Conservation (phyloP, 306 rosid genomes). For the Abrus pulchellus region DNA sequence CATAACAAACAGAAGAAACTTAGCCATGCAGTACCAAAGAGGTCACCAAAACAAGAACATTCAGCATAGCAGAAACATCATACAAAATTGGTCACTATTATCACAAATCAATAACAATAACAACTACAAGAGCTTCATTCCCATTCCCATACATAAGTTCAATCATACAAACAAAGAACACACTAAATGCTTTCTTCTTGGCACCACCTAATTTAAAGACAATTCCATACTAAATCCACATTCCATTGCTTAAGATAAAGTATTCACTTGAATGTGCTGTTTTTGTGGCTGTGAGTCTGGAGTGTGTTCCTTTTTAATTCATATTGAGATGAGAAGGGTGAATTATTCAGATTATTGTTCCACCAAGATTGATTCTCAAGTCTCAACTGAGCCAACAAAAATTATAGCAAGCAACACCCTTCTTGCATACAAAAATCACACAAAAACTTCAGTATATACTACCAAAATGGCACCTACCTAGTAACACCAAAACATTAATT, state of each 20-base stretch:
- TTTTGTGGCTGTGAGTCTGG: too few relatives aligned
- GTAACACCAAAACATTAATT: conserved; percentile 5
- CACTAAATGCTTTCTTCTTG: background rate
- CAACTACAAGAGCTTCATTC: background rate
- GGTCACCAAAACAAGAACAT: background rate
- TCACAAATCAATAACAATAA: conserved; percentile 19
- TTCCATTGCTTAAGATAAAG: background rate
- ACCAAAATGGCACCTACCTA: conserved; percentile 4
- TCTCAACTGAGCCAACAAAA: background rate
- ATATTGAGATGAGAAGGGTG: background rate
- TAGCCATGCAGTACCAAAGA: conserved; percentile 8
- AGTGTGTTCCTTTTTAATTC: background rate
- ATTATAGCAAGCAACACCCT: conserved; percentile 3
- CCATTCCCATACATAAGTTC: background rate
- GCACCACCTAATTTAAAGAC: conserved; percentile 9
- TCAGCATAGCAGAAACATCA: background rate
- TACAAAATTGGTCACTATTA: background rate
- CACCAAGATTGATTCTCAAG: background rate
- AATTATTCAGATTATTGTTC: conserved; percentile 4
- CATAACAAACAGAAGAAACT: conserved; percentile 42
- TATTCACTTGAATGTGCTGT: background rate
- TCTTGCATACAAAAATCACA: background rate
- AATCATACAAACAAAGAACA: too few relatives aligned
- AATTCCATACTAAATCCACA: conserved; percentile 3
- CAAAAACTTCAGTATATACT: background rate